These are phyloP conservation scores for Herpetomonas muscarum DNA, from an alignment of 208 protist species.

Conservation along the genomic window DNA sequence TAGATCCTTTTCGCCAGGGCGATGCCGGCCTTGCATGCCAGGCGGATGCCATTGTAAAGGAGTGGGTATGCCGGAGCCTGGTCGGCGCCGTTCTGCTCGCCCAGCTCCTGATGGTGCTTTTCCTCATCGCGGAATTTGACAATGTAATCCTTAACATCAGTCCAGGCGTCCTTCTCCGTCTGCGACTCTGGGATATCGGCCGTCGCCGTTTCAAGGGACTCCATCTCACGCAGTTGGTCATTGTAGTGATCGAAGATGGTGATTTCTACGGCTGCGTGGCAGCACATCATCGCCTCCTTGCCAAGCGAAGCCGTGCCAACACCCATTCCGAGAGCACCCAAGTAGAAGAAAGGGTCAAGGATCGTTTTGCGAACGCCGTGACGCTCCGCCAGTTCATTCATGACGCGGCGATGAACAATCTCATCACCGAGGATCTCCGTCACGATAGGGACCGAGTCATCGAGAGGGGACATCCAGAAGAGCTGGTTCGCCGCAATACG, in stretches of 20 bases:
- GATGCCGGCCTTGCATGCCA: constrained; percentile 72
- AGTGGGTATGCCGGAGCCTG: constrained; percentile 67
- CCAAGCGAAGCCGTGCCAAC: constrained; percentile 65
- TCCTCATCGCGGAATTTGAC: constrained; percentile 83
- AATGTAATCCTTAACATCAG: constrained; percentile 66
- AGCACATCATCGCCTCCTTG: constrained; percentile 87
- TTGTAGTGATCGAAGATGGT: constrained; percentile 87
- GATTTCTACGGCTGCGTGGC: constrained; percentile 81
- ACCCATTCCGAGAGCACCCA: constrained; percentile 71
- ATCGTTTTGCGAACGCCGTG: constrained; percentile 57
- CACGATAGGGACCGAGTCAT: constrained; percentile 60
- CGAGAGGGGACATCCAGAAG: constrained; percentile 71
- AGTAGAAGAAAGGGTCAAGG: constrained; percentile 70
- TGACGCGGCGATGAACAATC: constrained; percentile 64
- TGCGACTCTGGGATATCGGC: constrained; percentile 18
- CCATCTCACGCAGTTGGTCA: constrained; percentile 82
- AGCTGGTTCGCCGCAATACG: constrained; percentile 74
- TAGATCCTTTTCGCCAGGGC: constrained; percentile 65
- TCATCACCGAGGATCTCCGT: constrained; percentile 80
- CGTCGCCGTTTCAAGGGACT: constrained; percentile 33
- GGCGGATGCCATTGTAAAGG: constrained; percentile 76
- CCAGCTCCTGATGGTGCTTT: constrained; percentile 81
- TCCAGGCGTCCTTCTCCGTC: constrained; percentile 41
- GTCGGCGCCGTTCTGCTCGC: constrained; percentile 69
- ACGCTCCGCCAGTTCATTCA: constrained; percentile 66